A percentile compares a stretch with the other conserved stretches of the same genome.
Conservation (phyloP, 2,329 filamentous ascomycete species). For the Clarireedia hainanense region DNA sequence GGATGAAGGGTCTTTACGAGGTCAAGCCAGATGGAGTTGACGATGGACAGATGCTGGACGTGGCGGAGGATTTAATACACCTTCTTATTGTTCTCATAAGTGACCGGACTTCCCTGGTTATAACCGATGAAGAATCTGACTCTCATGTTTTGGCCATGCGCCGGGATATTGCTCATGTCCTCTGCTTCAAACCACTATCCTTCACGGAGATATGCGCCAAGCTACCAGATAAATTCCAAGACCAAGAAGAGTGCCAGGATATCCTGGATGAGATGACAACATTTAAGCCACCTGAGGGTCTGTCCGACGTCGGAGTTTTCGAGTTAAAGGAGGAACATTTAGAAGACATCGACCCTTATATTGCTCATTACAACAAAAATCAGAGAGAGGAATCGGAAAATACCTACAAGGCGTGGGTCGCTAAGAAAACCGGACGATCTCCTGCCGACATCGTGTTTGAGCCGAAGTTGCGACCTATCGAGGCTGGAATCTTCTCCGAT, state of each 20-base stretch:
- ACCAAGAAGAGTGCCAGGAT: slow-evolving; percentile 79
- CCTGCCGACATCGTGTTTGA: slow-evolving; percentile 84
- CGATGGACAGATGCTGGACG: slow-evolving; percentile 79
- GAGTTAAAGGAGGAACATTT: slow-evolving; percentile 82
- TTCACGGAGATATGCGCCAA: slow-evolving; percentile 87
- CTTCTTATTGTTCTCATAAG: slow-evolving; percentile 85
- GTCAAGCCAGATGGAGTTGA: slow-evolving; percentile 68
- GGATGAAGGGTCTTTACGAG: slow-evolving; percentile 78
- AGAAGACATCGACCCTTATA: slow-evolving; percentile 88
- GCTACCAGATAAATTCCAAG: slow-evolving; percentile 80
- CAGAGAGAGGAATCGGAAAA: slow-evolving; percentile 92
- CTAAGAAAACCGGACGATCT: slow-evolving; percentile 76
- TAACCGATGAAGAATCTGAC: slow-evolving; percentile 55
- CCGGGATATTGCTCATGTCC: slow-evolving; percentile 82
- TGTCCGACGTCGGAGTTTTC: slow-evolving; percentile 90
- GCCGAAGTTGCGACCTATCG: slow-evolving; percentile 70
- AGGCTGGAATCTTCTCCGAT: slow-evolving; percentile 66
- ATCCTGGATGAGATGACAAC: slow-evolving; percentile 81
- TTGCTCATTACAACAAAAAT: slow-evolving; percentile 93
- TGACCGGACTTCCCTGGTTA: slow-evolving; percentile 74
- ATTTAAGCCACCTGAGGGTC: slow-evolving; percentile 82
- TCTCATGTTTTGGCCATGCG: slow-evolving; percentile 66
- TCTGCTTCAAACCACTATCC: slow-evolving; percentile 93
- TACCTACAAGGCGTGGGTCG: slow-evolving; percentile 79
- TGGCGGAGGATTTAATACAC: slow-evolving; percentile 93